phyloP scores from a whole-genome alignment of 371 early-diverging fungal genomes.

The Rhizopus sp. region DNA sequence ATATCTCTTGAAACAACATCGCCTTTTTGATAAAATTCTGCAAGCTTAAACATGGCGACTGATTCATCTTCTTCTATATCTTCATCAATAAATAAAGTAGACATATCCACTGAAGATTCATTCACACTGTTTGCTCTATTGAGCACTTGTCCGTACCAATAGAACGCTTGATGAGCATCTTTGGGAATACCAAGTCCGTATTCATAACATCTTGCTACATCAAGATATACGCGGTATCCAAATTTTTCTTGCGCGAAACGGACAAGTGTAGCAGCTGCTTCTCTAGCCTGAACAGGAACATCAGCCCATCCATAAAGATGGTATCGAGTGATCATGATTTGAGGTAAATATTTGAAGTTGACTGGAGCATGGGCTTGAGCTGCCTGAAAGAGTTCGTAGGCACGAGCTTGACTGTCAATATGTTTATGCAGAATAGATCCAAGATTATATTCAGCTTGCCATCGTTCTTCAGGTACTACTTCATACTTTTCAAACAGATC shows the following conservation, averaged over 20 bases:
- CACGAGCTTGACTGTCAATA: constrained; percentile 21
- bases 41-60: constrained; percentile 34
- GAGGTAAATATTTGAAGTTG: constrained; percentile 19
- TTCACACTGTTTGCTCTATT: constrained; percentile 6
- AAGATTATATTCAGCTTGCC: constrained; percentile 45
- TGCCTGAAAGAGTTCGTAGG: constrained; percentile 29
- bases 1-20: constrained; percentile 15
- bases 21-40: constrained; percentile 43
- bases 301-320: constrained; percentile 43
- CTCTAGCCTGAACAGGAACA: constrained; percentile 20
- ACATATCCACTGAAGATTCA: neutral
- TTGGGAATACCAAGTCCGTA: constrained; percentile 81
- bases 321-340: constrained; percentile 42
- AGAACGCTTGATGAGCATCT: constrained; percentile 68
- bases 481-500: constrained; percentile 18
- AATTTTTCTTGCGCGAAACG: constrained; percentile 24
- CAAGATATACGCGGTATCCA: constrained; percentile 31
- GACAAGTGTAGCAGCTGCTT: constrained; percentile 31
- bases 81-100: constrained; percentile 38
- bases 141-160: constrained; percentile 79
- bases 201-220: constrained; percentile 73
- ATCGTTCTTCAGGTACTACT: constrained; percentile 22
- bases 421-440: constrained; percentile 45
- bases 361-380: constrained; percentile 31
- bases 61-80: constrained; percentile 34